phyloP scores from a whole-genome alignment of 2,329 filamentous ascomycete genomes.

The Coniochaeta pulveracea region DNA sequence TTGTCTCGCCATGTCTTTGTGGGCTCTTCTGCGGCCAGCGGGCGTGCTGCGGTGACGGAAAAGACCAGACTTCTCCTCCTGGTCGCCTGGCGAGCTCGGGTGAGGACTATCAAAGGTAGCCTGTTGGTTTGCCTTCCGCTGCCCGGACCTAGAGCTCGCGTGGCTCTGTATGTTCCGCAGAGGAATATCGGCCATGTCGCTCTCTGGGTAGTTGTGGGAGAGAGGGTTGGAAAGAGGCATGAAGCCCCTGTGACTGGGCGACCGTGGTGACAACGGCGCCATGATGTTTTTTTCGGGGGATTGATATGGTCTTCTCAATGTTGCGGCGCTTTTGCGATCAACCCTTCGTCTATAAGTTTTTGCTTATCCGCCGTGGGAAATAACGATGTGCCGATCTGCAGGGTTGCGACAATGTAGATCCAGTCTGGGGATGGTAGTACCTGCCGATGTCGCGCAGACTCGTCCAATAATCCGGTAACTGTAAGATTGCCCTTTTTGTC shows the following conservation, averaged over 20 bases:
- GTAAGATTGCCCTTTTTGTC: too few species aligned
- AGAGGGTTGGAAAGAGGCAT: slow-evolving; percentile 26
- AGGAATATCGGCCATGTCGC: slow-evolving; percentile 44
- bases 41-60: slow-evolving; percentile 18
- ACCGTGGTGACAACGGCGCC: slow-evolving; percentile 16
- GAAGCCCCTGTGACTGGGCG: slow-evolving; percentile 30
- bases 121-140: slow-evolving; percentile 19
- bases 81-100: slow-evolving; percentile 15
- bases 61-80: slow-evolving; percentile 37
- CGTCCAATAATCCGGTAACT: too few species aligned
- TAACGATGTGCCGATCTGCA: too few species aligned
- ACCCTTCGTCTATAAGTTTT: too few species aligned
- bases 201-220: slow-evolving; percentile 16
- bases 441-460: too few species aligned
- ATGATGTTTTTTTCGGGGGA: background rate
- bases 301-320: too few species aligned
- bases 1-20: slow-evolving; percentile 27
- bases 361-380: too few species aligned
- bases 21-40: slow-evolving; percentile 37
- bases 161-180: slow-evolving; percentile 44
- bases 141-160: slow-evolving; percentile 41
- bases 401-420: too few species aligned
- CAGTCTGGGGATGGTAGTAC: too few species aligned
- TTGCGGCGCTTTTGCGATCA: too few species aligned
- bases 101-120: slow-evolving; percentile 16